Percentiles rank a stretch among this genome's conserved stretches.
Conservation (phyloP, 176 grass and related monocot species). For the Cenchrus fungigraminus region DNA sequence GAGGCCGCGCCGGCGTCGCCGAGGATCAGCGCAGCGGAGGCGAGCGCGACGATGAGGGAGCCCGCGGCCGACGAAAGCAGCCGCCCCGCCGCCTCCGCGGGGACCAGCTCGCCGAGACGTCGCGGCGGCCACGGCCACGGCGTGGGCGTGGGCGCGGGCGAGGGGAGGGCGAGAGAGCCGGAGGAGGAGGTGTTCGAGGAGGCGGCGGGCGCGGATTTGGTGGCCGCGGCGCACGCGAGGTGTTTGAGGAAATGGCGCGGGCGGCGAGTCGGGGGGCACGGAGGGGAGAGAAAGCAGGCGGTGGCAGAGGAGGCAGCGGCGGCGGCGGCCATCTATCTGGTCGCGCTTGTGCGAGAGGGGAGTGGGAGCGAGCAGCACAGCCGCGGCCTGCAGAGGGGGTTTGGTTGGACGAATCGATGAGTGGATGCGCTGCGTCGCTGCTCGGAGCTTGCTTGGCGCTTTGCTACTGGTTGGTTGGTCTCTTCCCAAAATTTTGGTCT, state of each 20-base stretch:
- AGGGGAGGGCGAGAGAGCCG: neutral
- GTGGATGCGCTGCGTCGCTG: slow-evolving; percentile 39
- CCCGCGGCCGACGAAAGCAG: slow-evolving; percentile 63
- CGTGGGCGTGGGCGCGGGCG: neutral
- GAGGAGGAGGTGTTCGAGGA: neutral
- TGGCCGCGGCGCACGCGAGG: slow-evolving; percentile 5
- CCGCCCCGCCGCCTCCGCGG: slow-evolving; percentile 32
- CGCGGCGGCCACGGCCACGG: neutral
- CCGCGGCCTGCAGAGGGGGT: neutral
- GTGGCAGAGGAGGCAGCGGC: slow-evolving; percentile 20
- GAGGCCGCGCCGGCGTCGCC: slow-evolving; percentile 61
- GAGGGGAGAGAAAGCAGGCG: slow-evolving; percentile 55
- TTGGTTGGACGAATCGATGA: neutral
- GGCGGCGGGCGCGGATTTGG: neutral
- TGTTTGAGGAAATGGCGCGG: slow-evolving; percentile 45
- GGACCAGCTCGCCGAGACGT: slow-evolving; percentile 17
- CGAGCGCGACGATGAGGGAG: slow-evolving; percentile 60
- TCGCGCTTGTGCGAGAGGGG: neutral
- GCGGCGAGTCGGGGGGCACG: slow-evolving; percentile 17
- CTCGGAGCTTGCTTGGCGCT: neutral
- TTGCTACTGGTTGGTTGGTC: neutral
- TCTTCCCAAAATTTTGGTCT: neutral
- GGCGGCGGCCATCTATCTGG: slow-evolving; percentile 46
- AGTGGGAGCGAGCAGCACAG: slow-evolving; percentile 18
- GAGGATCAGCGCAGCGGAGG: slow-evolving; percentile 72